Conservation (phyloP, 1,139 yeast species). For the Suhomyces bolitotheri region DNA sequence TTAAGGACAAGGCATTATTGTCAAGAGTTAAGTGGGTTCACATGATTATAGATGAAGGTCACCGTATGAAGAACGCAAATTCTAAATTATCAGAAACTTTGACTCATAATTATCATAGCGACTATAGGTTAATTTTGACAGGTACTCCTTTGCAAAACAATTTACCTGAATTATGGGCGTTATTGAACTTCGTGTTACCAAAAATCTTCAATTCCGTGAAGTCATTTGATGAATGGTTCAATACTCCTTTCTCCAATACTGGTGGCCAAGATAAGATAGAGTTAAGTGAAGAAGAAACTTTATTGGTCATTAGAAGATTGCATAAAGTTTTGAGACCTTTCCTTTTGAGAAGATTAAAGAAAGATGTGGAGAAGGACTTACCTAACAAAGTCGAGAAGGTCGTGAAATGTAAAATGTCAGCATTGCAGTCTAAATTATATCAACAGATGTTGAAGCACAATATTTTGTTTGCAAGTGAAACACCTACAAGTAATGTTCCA, state of each 20-base stretch:
- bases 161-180: constrained; percentile 83
- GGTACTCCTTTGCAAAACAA: constrained; percentile 89
- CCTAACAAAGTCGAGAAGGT: constrained; percentile 96
- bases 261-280: constrained; percentile 81
- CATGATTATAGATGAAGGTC: constrained; percentile 90
- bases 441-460: constrained; percentile 76
- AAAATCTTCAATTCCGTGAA: constrained; percentile 81
- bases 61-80: constrained; percentile 79
- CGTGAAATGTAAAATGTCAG: constrained; percentile 90
- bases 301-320: constrained; percentile 89
- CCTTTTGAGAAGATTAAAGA: constrained; percentile 88
- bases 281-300: constrained; percentile 87
- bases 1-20: constrained; percentile 68
- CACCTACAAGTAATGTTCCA: constrained; percentile 32
- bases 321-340: constrained; percentile 96
- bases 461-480: constrained; percentile 62
- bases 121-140: constrained; percentile 75
- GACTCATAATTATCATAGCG: constrained; percentile 70
- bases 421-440: constrained; percentile 77
- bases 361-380: constrained; percentile 94
- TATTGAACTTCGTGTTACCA: constrained; percentile 74
- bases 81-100: constrained; percentile 73
- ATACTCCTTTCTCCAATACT: constrained; percentile 80
- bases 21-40: constrained; percentile 76
- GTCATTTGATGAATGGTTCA: constrained; percentile 88